Evolutionary conservation across 2,329 filamentous ascomycete genomes (phyloP).

Genomic region (Colletotrichum brevisporum): DNA sequence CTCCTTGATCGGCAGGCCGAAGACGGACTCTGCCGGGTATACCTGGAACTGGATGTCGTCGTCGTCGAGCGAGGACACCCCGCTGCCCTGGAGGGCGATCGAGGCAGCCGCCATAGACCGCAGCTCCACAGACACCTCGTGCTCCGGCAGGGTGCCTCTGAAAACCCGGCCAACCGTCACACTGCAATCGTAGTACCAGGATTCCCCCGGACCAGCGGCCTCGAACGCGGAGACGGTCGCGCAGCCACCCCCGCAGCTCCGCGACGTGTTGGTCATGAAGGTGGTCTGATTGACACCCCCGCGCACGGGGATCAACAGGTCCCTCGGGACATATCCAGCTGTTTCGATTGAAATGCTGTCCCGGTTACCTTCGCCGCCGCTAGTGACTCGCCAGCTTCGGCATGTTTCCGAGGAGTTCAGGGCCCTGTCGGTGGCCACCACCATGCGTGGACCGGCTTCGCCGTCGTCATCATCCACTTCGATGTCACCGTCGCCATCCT

Average conservation of each 20-base stretch:
- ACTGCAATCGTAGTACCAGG: conserved; percentile 58
- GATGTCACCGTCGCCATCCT: conserved; percentile 25
- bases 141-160: conserved; percentile 53
- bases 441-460: too few relatives aligned
- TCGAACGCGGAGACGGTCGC: conserved; percentile 54
- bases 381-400: conserved; percentile 47
- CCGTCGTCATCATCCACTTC: conserved; percentile 33
- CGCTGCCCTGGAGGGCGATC: conserved; percentile 59
- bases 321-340: conserved; percentile 24
- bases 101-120: conserved; percentile 51
- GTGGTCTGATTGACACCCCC: conserved; percentile 53
- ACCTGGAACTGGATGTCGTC: conserved; percentile 52
- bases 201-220: conserved; percentile 51
- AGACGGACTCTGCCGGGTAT: conserved; percentile 58
- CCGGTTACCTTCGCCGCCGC: conserved; percentile 49
- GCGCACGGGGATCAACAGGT: conserved; percentile 42
- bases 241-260: conserved; percentile 46
- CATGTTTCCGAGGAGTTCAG: conserved; percentile 50
- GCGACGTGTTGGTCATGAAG: conserved; percentile 51
- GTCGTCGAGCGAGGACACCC: conserved; percentile 42
- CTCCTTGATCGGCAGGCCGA: conserved; percentile 52
- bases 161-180: conserved; percentile 51
- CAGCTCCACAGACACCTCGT: conserved; percentile 53
- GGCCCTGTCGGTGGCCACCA: conserved; percentile 48
- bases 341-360: conserved; percentile 47